phyloP scores from a whole-genome alignment of 176 grass and related monocot species.

The Musa acuminata region DNA sequence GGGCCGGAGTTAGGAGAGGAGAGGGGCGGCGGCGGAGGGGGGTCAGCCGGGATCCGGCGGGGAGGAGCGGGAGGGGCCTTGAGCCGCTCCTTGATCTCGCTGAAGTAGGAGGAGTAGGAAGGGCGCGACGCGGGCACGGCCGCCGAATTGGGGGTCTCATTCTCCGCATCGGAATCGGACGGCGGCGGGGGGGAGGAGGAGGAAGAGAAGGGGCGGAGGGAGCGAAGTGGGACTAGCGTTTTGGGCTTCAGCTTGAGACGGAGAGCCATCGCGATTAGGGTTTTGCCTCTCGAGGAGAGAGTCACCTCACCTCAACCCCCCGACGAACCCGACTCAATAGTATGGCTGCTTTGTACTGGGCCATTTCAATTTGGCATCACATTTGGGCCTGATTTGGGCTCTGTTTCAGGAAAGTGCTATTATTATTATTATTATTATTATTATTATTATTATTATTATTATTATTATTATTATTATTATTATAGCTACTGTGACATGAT shows the following conservation, averaged over 20 bases:
- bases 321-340: no score
- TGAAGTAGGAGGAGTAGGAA: conserved; percentile 26
- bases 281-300: background rate
- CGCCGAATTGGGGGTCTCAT: background rate
- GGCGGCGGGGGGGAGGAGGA: background rate
- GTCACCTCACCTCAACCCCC: no score
- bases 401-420: no score
- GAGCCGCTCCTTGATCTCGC: conserved; percentile 35
- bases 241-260: conserved; percentile 3
- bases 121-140: background rate
- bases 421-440: no score
- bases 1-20: background rate
- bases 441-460: no score
- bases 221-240: background rate
- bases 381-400: no score
- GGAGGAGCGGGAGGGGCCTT: conserved; percentile 19
- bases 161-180: conserved; percentile 6
- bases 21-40: conserved; percentile 18
- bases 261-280: background rate
- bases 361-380: no score
- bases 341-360: no score
- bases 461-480: no score
- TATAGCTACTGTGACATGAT: no score
- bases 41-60: conserved; percentile 24
- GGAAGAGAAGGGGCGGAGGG: conserved; percentile 17